Conservation (phyloP, 441 rosid species). For the Gossypium schwendimanii region DNA sequence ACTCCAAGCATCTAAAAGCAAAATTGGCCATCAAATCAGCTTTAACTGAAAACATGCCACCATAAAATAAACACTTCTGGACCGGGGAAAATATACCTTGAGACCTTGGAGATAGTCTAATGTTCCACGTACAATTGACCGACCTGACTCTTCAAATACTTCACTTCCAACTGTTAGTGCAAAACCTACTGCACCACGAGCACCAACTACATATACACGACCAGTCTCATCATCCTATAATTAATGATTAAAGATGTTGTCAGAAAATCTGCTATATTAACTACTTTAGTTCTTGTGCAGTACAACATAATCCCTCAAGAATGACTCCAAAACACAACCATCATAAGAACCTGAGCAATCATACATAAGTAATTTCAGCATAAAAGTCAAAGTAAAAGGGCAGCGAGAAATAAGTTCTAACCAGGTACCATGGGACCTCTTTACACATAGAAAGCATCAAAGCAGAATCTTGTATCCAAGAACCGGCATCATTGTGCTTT, state of each 20-base stretch:
- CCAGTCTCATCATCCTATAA: constrained; percentile 78
- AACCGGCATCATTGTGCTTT: constrained; percentile 92
- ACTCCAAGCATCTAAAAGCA: constrained; percentile 90
- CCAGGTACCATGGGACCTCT: constrained; percentile 96
- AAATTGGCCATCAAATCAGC: constrained; percentile 17
- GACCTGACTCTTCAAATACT: constrained; percentile 89
- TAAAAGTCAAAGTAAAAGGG: constrained; percentile 1
- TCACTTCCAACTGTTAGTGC: constrained; percentile 80
- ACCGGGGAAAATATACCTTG: constrained; percentile 48
- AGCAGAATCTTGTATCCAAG: constrained; percentile 97
- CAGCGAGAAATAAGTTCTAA: constrained; percentile 23
- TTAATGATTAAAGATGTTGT: constrained; percentile 1
- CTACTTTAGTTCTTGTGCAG: constrained; percentile 3
- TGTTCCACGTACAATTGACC: constrained; percentile 88
- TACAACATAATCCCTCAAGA: not conserved
- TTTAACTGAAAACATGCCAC: not conserved
- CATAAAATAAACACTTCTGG: not conserved
- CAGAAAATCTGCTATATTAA: constrained; percentile 6
- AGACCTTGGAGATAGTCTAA: constrained; percentile 90
- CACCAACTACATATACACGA: constrained; percentile 67
- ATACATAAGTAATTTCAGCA: constrained; percentile 2
- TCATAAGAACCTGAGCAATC: not conserved
- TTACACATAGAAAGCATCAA: constrained; percentile 82
- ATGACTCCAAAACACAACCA: not conserved
- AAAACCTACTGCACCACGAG: constrained; percentile 84